Evolutionary conservation across 345 rosid genomes (phyloP), one percentile per base, ranked within the genome.

Genomic region (Noccaea bulbosa): DNA sequence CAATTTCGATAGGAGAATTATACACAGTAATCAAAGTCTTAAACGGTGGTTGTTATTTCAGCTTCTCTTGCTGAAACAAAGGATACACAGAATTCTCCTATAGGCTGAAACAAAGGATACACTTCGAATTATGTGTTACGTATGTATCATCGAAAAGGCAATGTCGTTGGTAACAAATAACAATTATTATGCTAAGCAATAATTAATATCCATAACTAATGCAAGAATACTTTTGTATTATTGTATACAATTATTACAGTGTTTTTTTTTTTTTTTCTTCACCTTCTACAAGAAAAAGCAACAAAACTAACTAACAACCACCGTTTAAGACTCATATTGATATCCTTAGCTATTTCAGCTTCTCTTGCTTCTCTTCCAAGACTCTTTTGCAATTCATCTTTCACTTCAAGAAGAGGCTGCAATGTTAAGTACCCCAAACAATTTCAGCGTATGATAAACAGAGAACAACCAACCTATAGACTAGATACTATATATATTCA

Each of bases 121-220:
- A 52, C 16, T 66, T 3, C 1, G 2, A 39, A 52, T 51, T 8
- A 52, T 66, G 37, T 50, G 67, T 16, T 32, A 62, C 41, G 45
- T 51, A 37, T 33, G 16, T 22, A 52, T 27, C 61, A 51, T 8
- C 14, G 11, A 15, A 51, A 14, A 5, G 50, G 12, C 39, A 51
- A 40, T 41, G 61, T 67, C 71, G 62, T 40, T 67, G 40, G 50
- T 64, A 20, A 48, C 22, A 35, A 48, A 37, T 64, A 20, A 48
- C 22, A 35, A 48, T 56, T 56, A 62, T 56, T 16, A 48, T 34
- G 51, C 7, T 46, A 33, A 34, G 43, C 34, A 30, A 63, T 48
- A 1, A 34, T 48, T 48, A 9, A 35, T 47, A 49, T 10, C 45
- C 12, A 1, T 35, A 49, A 47, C 33, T 15, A 48, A 33, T 47